Base-by-base conservation (phyloP, 495 filamentous ascomycete genomes). In the Hypoxylon subgilvum region DNA sequence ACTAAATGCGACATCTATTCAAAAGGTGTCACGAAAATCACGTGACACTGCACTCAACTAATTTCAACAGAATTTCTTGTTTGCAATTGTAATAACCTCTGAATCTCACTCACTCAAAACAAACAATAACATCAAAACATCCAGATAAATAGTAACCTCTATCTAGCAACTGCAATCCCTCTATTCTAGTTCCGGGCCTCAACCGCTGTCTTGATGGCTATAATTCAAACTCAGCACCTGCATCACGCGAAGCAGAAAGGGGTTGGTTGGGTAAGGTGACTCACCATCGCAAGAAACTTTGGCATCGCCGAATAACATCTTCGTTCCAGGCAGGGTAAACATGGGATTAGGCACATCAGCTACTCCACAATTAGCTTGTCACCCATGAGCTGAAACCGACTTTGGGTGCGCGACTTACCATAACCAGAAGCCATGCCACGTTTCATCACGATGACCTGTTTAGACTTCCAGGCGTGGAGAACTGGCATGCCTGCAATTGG, bases 391-490 rank as follows among this genome's bases (percentile, higher is more conserved):
- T 45, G 7, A 38, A 46, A 31, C 45, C 38, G 23, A 43, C 19
- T 2, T 4, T 17, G 25, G 25, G 18, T 2, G 0, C 12, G 39
- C 36, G 43, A 72, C 79, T 69, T 59, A 87, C 84, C 89, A 68
- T 93, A 93, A 68, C 89, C 89, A 63, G 85, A 88, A 0, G 85
- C 83, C 87, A 92, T 84, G 34, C 88, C 83, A 13, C 89, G 78
- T 76, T 93, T 93, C 89, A 93, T 92, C 10, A 93, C 87, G 45
- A 93, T 80, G 3, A 90, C 87, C 64, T 93, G 88, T 76, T 91
- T 92, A 70, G 87, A 90, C 84, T 92, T 93, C 88, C 89, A 92
- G 19, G 88, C 89, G 51, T 92, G 88, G 53, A 93, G 74, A 19
- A 93, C 88, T 4, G 89, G 89, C 89, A 93, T 93, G 3, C 89